Percentiles rank a stretch among this genome's conserved stretches.
Conservation (phyloP, 352 stramenopile genomes). For the Hyaloperonospora arabidopsidis region DNA sequence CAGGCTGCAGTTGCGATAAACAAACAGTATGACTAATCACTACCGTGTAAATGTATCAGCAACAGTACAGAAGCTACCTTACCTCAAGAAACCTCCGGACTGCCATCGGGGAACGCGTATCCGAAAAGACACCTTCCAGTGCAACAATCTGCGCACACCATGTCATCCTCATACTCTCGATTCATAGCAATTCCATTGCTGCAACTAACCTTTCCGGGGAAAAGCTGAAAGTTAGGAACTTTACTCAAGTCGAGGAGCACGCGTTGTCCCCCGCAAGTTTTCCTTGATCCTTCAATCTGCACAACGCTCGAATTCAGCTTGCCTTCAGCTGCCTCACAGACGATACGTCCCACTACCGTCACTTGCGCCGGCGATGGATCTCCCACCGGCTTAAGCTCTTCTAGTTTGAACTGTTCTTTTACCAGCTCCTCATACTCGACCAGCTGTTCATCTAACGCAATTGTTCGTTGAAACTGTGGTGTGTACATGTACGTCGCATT, state of each 20-base stretch:
- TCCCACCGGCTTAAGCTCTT: slow-evolving; percentile 56
- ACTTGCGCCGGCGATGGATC: slow-evolving; percentile 70
- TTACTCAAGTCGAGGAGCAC: slow-evolving; percentile 66
- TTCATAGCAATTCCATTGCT: not conserved
- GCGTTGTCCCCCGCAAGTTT: slow-evolving; percentile 73
- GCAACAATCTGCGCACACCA: slow-evolving; percentile 53
- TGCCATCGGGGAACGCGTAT: slow-evolving; percentile 59
- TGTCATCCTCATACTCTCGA: slow-evolving; percentile 6
- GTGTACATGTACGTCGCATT: slow-evolving; percentile 82
- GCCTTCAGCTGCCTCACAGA: slow-evolving; percentile 76
- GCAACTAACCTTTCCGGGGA: slow-evolving; percentile 63
- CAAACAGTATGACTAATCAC: too few species aligned
- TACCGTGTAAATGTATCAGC: not conserved
- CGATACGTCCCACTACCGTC: slow-evolving; percentile 72
- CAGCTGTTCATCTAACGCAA: slow-evolving; percentile 72
- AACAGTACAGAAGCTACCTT: slow-evolving; percentile 4
- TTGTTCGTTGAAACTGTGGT: slow-evolving; percentile 61
- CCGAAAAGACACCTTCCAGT: slow-evolving; percentile 63
- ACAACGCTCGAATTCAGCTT: slow-evolving; percentile 80
- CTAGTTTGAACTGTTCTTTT: slow-evolving; percentile 51
- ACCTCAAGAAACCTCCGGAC: slow-evolving; percentile 79
- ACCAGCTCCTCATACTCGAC: slow-evolving; percentile 70
- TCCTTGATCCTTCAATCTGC: slow-evolving; percentile 74
- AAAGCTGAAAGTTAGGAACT: slow-evolving; percentile 68
- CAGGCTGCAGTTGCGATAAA: slow-evolving; percentile 30